A percentile compares a stretch with the other conserved stretches of the same genome.
Evolutionary conservation across 306 rosid species (phyloP).

Genomic region (Dalbergia oliveri): DNA sequence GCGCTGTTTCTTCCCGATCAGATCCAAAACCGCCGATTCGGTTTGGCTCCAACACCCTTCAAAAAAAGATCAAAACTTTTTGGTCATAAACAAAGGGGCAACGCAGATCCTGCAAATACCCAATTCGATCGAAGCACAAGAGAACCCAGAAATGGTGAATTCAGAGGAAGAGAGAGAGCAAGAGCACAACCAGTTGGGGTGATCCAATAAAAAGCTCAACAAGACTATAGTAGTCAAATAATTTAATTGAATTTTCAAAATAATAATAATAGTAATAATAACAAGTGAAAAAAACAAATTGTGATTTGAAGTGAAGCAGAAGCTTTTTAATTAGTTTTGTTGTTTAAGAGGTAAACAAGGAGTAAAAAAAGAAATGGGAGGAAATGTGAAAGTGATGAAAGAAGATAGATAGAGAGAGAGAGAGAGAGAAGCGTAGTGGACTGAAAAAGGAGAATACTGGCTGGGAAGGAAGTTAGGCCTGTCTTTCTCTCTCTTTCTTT

Average conservation of each 20-base stretch:
- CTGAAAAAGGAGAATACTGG: conserved; percentile 55
- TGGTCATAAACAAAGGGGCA: background rate
- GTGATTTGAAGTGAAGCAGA: conserved; percentile 56
- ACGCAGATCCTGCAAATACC: conserved; percentile 62
- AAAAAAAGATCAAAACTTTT: conserved; percentile 47
- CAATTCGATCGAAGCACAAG: conserved; percentile 46
- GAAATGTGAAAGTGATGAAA: background rate
- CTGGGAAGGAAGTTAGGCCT: conserved; percentile 33
- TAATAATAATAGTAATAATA: too few relatives aligned
- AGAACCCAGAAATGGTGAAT: conserved; percentile 37
- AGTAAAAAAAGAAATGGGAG: background rate
- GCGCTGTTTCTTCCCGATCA: conserved; percentile 94
- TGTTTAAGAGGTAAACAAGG: background rate
- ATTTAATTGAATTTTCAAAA: conserved; percentile 45
- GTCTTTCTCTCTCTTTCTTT: conserved; percentile 40
- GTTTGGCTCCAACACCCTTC: conserved; percentile 46
- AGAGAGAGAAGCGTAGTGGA: conserved; percentile 60
- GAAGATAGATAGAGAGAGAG: conserved; percentile 1
- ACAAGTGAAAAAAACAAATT: background rate
- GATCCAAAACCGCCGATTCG: conserved; percentile 79
- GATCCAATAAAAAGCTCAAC: conserved; percentile 34
- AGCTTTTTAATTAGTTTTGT: background rate
- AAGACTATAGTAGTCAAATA: conserved; percentile 38
- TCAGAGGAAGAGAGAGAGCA: background rate
- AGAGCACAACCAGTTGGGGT: conserved; percentile 2